Base-by-base conservation (phyloP, 352 stramenopile species). In the Phytophthora hybrid region DNA sequence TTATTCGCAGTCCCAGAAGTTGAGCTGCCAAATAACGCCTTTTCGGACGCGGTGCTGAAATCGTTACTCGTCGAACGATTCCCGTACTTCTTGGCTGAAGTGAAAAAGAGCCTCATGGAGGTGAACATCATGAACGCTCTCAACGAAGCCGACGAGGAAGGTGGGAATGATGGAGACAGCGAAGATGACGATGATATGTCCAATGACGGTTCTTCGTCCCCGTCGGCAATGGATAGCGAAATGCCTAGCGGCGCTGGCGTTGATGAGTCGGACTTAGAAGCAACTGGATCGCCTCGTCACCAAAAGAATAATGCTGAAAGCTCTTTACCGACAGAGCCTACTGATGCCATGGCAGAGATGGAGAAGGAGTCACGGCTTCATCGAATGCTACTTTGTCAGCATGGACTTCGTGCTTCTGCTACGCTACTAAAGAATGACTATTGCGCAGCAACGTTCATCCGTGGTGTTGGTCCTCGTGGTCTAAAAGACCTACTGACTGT, bases 121-220 rank as follows among this genome's bases (percentile, higher is more conserved):
- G 74, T 94, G 13, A 81, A 88, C 59, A 70, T 83, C 9, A 66
- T 79, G 26, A 81, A 93, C 61, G 66, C 63, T 13, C 66, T 83
- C 5, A 79, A 76, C 53, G 81, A 81, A 23, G 73, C 32, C 5
- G 80, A 77, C 34, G 76, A 74, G 29, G 76, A 82, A 47, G 71
- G 70, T 34, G 62, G 41, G 11, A 72, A 77, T 29, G 75, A 74
- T 18, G 88, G 89, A 46, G 88, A 94, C 34, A 90, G 83, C 23
- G 89, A 95, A 66, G 88, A 96, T 31, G 89, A 96, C 26, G 89
- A 96, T 63, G 89, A 94, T n/a, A 95, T 94, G 85, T 95, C 89
- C 18, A 93, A 96, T 66, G 89, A 94, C 75, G 89, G 84, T 29
- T 93, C 86, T 23, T 88, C 86, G 0, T 93, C 88, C 7, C 87